These are phyloP conservation scores for Conidiobolus incongruus DNA, from an alignment of 371 early-diverging fungal species.

Conservation along the genomic window DNA sequence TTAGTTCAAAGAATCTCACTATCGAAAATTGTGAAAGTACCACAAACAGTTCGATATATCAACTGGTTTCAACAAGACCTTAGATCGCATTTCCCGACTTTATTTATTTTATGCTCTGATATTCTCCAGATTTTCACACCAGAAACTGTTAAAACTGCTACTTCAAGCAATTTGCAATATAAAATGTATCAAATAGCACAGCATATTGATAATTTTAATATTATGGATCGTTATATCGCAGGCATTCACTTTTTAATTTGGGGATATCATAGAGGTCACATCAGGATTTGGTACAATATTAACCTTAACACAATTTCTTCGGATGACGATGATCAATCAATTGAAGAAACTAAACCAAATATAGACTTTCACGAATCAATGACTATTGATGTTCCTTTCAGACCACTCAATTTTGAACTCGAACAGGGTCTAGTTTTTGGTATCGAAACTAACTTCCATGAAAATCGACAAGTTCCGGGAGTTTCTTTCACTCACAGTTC, in stretches of 20 bases:
- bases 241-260: constrained; percentile 6
- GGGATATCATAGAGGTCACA: constrained; percentile 1
- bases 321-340: not conserved
- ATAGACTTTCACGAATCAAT: not conserved
- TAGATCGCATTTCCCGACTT: constrained; percentile 10
- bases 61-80: constrained; percentile 14
- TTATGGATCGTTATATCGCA: constrained; percentile 38
- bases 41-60: constrained; percentile 24
- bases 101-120: constrained; percentile 21
- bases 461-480: constrained; percentile 18
- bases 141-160: constrained; percentile 9
- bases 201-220: constrained; percentile 25
- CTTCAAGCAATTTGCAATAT: constrained; percentile 14
- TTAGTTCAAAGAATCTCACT: constrained; percentile 36
- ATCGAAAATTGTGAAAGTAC: constrained; percentile 29
- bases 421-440: constrained; percentile 59
- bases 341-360: not conserved
- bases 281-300: constrained; percentile 1
- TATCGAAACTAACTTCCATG: constrained; percentile 34
- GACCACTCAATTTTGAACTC: constrained; percentile 33
- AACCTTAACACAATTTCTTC: not conserved
- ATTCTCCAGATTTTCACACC: constrained; percentile 19
- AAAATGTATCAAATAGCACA: constrained; percentile 29
- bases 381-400: not conserved
- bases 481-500: constrained; percentile 38